Conservation (phyloP, 768 basidiomycete genomes). For the Podaxis pistillaris region DNA sequence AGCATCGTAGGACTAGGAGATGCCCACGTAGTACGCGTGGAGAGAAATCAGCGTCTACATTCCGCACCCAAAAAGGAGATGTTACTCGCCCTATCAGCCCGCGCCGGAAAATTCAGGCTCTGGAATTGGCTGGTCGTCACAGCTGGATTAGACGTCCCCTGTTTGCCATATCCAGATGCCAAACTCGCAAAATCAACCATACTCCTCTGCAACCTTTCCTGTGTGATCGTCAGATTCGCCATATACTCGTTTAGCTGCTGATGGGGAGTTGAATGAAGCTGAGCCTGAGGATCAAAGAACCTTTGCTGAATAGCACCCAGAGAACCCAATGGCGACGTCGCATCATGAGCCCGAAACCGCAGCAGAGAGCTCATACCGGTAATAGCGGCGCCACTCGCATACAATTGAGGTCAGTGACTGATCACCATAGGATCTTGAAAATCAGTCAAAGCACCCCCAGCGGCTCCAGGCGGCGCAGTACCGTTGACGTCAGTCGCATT, state of each 20-base stretch:
- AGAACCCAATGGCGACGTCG: neutral
- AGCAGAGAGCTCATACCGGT: neutral
- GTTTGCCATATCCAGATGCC: neutral
- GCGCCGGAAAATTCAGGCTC: neutral
- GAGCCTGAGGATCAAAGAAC: neutral
- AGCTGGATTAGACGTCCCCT: neutral
- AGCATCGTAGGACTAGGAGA: neutral
- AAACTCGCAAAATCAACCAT: neutral
- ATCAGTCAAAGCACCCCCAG: neutral
- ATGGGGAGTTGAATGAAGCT: neutral
- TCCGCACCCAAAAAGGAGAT: too few relatives aligned
- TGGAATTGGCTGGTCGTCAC: neutral
- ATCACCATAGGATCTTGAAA: neutral
- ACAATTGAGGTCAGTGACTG: neutral
- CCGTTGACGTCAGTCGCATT: constrained; percentile 3
- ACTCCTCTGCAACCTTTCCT: neutral
- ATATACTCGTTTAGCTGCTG: neutral
- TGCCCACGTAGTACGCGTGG: neutral
- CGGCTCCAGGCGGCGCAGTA: neutral
- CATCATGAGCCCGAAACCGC: neutral
- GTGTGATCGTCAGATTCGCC: neutral
- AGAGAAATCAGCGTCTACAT: neutral
- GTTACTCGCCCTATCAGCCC: neutral
- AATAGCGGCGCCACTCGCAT: neutral
- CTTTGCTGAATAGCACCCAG: neutral